phyloP scores from a whole-genome alignment of 495 filamentous ascomycete species.

The Xylaria castorea region DNA sequence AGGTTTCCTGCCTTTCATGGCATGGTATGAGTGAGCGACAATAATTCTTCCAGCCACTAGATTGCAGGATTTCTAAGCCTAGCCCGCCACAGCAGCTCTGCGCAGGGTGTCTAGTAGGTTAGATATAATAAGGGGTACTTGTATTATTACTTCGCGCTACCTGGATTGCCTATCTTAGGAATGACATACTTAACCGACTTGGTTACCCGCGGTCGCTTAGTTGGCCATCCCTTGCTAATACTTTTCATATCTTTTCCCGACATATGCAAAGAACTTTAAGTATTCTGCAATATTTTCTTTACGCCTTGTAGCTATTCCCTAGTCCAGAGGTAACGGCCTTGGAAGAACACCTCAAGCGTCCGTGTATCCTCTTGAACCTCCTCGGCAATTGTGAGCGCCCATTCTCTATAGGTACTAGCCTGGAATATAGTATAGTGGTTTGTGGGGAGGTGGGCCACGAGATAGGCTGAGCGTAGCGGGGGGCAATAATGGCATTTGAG shows the following conservation, averaged over 20 bases:
- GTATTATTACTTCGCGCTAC: slow-evolving; percentile 12
- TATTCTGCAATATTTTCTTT: neutral
- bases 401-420: neutral
- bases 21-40: slow-evolving; percentile 20
- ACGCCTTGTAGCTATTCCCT: neutral
- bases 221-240: neutral
- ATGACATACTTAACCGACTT: neutral
- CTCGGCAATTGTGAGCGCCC: neutral
- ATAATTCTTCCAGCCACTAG: slow-evolving; percentile 43
- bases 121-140: slow-evolving; percentile 17
- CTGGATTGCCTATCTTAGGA: slow-evolving; percentile 18
- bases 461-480: slow-evolving; percentile 5
- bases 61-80: slow-evolving; percentile 26
- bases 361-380: neutral
- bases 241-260: neutral
- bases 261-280: neutral
- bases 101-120: neutral
- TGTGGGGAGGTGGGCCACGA: slow-evolving; percentile 25
- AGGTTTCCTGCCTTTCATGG: slow-evolving; percentile 29
- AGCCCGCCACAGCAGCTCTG: slow-evolving; percentile 3
- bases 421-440: slow-evolving; percentile 2
- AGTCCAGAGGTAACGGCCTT: neutral
- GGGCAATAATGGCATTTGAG: slow-evolving; percentile 3
- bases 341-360: neutral
- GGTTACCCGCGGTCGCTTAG: neutral